Conservation (phyloP, 805 yeast species). For the Nakazawaea holstii region DNA sequence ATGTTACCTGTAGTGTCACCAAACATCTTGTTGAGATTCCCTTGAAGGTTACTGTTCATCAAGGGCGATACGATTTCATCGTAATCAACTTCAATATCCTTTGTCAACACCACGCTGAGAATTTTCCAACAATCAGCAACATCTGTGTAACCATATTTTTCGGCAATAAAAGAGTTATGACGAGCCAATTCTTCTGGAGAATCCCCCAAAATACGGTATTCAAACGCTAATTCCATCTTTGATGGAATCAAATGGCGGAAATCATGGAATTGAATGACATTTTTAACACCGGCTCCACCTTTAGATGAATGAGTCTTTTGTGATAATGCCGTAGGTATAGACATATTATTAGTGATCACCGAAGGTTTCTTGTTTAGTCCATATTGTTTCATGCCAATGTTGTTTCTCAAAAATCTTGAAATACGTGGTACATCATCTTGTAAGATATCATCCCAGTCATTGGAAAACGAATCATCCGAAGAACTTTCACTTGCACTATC, state of each 20-base stretch:
- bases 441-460: conserved; percentile 65
- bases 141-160: conserved; percentile 51
- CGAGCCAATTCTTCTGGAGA: conserved; percentile 59
- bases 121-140: conserved; percentile 75
- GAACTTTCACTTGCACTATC: background rate
- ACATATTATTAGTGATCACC: conserved; percentile 17
- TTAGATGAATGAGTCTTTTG: conserved; percentile 21
- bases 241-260: conserved; percentile 71
- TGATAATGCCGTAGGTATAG: conserved; percentile 32
- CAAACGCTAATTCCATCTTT: conserved; percentile 62
- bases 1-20: conserved; percentile 12
- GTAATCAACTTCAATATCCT: conserved; percentile 29
- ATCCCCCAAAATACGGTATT: conserved; percentile 59
- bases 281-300: conserved; percentile 29
- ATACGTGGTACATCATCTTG: conserved; percentile 50
- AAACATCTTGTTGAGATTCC: background rate
- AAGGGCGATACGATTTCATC: background rate
- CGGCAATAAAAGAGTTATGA: conserved; percentile 70
- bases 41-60: background rate
- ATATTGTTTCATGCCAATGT: conserved; percentile 21
- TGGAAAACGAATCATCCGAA: conserved; percentile 56
- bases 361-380: background rate
- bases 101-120: conserved; percentile 39
- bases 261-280: conserved; percentile 60
- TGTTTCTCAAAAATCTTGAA: conserved; percentile 43